Percentiles rank a stretch among this genome's conserved stretches.
Conservation (phyloP, 768 basidiomycete genomes). For the Suillus discolor region DNA sequence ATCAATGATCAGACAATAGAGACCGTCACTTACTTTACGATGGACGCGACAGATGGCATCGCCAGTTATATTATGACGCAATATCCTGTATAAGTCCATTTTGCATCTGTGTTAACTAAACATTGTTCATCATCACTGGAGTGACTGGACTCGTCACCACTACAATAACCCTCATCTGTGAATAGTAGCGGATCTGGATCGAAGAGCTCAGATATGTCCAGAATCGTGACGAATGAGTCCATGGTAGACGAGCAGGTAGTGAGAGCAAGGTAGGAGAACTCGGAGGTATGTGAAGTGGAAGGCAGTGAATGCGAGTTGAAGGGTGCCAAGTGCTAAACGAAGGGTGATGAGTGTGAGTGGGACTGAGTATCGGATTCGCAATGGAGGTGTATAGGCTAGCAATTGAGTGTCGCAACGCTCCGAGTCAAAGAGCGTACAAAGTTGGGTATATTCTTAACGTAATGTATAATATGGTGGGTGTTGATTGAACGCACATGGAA, state of each 20-base stretch:
- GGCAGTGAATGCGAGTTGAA: background rate
- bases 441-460: background rate
- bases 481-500: background rate
- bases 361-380: background rate
- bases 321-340: too few species aligned
- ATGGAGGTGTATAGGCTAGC: background rate
- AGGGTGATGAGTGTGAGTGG: background rate
- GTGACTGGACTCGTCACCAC: background rate
- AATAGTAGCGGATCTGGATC: background rate
- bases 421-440: background rate
- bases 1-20: background rate
- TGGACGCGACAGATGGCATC: background rate
- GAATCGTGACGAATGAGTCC: background rate
- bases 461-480: background rate
- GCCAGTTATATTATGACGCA: constrained; percentile 6
- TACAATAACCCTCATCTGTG: background rate
- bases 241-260: background rate
- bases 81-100: constrained; percentile 12
- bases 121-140: background rate
- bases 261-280: too few species aligned
- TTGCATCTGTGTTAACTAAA: constrained; percentile 17
- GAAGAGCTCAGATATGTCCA: background rate
- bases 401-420: background rate
- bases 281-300: too few species aligned
- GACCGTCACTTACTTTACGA: background rate